Conservation (phyloP, 768 basidiomycete genomes). For the Suillus subluteus region DNA sequence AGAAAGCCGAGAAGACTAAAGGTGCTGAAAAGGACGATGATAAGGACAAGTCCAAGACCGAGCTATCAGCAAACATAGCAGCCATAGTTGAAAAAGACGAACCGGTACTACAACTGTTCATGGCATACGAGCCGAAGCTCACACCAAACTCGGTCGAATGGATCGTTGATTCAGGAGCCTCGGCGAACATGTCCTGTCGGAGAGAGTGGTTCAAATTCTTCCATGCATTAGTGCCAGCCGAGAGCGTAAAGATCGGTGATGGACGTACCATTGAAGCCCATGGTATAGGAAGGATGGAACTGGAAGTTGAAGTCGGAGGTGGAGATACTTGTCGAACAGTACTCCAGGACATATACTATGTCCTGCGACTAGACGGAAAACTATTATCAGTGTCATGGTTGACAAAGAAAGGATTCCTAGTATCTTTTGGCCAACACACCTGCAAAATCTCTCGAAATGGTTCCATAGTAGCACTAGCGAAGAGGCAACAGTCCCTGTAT, state of each 20-base stretch:
- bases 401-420: neutral
- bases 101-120: neutral
- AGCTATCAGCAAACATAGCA: neutral
- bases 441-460: conserved; percentile 1
- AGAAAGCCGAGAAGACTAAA: neutral
- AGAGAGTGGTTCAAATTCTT: conserved; percentile 12
- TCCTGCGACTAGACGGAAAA: conserved; percentile 19
- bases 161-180: conserved; percentile 11
- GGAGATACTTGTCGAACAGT: neutral
- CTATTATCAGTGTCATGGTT: conserved; percentile 22
- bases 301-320: neutral
- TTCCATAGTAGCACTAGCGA: neutral
- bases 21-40: neutral
- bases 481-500: conserved; percentile 9
- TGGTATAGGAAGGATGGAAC: conserved; percentile 7
- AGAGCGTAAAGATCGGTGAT: conserved; percentile 8
- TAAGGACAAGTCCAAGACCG: neutral
- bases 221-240: neutral
- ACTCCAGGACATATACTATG: conserved; percentile 18
- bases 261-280: conserved; percentile 5
- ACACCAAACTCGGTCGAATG: neutral
- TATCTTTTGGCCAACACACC: neutral
- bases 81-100: neutral
- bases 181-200: conserved; percentile 5
- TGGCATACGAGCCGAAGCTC: neutral